These are phyloP conservation scores for Fusarium dimerum DNA, from an alignment of 2,329 filamentous ascomycete species.

Conservation along the genomic window DNA sequence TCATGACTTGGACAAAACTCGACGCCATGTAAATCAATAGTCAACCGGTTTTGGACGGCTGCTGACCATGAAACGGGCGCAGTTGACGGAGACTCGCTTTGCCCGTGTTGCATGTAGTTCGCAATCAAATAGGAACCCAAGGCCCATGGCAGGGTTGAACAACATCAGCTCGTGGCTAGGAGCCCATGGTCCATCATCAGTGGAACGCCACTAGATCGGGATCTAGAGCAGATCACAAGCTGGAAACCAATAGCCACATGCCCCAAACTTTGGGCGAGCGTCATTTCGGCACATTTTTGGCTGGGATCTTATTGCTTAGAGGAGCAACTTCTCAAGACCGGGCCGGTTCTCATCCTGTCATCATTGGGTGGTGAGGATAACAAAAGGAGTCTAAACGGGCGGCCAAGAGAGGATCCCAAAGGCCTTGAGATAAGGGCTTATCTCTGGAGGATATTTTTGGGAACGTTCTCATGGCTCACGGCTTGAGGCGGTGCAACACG, in stretches of 20 bases:
- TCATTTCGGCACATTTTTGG: neutral
- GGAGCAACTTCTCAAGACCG: constrained; percentile 25
- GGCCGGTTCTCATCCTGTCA: constrained; percentile 29
- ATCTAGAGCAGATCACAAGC: constrained; percentile 16
- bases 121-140: constrained; percentile 6
- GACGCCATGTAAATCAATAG: neutral
- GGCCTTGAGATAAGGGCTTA: constrained; percentile 17
- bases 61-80: constrained; percentile 16
- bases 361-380: constrained; percentile 23
- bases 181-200: constrained; percentile 9
- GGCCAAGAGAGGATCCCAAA: neutral
- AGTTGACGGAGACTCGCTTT: constrained; percentile 11
- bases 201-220: constrained; percentile 27
- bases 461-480: constrained; percentile 8
- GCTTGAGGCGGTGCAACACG: constrained; percentile 9
- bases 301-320: too few relatives aligned
- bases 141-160: constrained; percentile 12
- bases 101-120: constrained; percentile 16
- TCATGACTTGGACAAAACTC: neutral
- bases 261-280: too few relatives aligned
- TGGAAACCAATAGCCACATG: too few relatives aligned
- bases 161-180: constrained; percentile 1
- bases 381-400: constrained; percentile 18
- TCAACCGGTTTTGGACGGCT: constrained; percentile 14
- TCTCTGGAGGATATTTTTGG: neutral